Conservation (phyloP, 345 rosid genomes). For the Eucalyptus marginata region DNA sequence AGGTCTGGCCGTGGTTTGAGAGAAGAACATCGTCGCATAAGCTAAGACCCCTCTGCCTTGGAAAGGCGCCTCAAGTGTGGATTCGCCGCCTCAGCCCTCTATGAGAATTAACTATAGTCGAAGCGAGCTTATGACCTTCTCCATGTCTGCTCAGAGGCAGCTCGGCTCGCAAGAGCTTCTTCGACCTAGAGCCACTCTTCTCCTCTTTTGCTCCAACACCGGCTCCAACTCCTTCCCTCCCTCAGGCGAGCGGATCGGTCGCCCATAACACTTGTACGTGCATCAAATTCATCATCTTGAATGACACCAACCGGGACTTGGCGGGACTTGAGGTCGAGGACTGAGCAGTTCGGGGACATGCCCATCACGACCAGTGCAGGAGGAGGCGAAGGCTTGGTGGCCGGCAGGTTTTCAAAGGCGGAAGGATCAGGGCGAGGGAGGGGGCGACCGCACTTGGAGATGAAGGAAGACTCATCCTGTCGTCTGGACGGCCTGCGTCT, state of each 20-base stretch:
- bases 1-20: no score
- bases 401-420: constrained; percentile 14
- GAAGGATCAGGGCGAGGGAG: no score
- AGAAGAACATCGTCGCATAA: no score
- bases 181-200: constrained; percentile 23
- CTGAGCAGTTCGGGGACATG: constrained; percentile 33
- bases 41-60: constrained; percentile 54
- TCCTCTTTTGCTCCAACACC: constrained; percentile 15
- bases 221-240: constrained; percentile 19
- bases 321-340: constrained; percentile 62
- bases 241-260: constrained; percentile 53
- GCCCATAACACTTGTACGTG: constrained; percentile 73
- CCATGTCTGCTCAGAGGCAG: constrained; percentile 66
- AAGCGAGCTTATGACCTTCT: constrained; percentile 57
- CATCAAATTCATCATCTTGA: background rate
- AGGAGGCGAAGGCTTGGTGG: constrained; percentile 33
- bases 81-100: background rate
- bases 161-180: constrained; percentile 53
- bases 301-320: constrained; percentile 26
- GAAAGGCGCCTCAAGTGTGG: constrained; percentile 20
- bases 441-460: constrained; percentile 21
- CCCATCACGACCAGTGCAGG: constrained; percentile 52
- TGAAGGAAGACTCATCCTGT: background rate
- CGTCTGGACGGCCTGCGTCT: no score
- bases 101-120: constrained; percentile 53